Percentiles rank a stretch among this genome's conserved stretches.
Evolutionary conservation across 2,329 filamentous ascomycete genomes (phyloP).

Genomic region (Colletotrichum tropicicola): DNA sequence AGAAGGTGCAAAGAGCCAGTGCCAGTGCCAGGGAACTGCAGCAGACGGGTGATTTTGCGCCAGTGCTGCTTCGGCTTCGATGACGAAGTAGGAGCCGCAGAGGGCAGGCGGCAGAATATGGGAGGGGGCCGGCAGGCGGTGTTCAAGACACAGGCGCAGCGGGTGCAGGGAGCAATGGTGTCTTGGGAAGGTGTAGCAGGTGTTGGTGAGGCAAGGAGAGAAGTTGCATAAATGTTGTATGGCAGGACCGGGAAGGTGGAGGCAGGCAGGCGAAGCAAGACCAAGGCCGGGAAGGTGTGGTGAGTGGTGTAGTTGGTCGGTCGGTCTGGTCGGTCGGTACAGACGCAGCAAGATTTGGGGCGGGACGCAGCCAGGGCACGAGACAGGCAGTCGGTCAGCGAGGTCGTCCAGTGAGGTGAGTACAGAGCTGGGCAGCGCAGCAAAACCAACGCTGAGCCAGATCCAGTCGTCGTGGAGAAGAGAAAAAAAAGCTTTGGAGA

Average conservation of each 20-base stretch:
- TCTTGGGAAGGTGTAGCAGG: slow-evolving; percentile 2
- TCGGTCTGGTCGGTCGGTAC: slow-evolving; percentile 11
- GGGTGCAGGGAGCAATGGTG: slow-evolving; percentile 21
- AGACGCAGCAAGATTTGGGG: neutral
- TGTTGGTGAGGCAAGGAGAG: slow-evolving; percentile 21
- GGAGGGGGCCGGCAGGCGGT: slow-evolving; percentile 16
- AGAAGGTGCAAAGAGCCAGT: slow-evolving; percentile 13
- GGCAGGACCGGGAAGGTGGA: slow-evolving; percentile 29
- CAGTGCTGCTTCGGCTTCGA: slow-evolving; percentile 4
- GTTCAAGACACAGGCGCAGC: slow-evolving; percentile 11
- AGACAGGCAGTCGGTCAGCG: neutral
- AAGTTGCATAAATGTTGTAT: slow-evolving; percentile 27
- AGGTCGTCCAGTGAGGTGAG: neutral
- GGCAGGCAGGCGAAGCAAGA: slow-evolving; percentile 21
- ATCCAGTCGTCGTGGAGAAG: slow-evolving; percentile 11
- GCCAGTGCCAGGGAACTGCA: slow-evolving; percentile 10
- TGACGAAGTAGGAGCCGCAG: slow-evolving; percentile 22
- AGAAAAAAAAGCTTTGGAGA: slow-evolving; percentile 10
- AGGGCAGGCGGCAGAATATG: slow-evolving; percentile 19
- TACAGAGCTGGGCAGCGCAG: neutral
- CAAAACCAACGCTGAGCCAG: neutral
- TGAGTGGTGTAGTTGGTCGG: neutral
- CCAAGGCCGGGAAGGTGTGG: neutral
- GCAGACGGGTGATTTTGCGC: neutral
- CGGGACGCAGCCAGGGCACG: neutral